phyloP scores from a whole-genome alignment of 352 stramenopile species.

The Bremia lactucae region DNA sequence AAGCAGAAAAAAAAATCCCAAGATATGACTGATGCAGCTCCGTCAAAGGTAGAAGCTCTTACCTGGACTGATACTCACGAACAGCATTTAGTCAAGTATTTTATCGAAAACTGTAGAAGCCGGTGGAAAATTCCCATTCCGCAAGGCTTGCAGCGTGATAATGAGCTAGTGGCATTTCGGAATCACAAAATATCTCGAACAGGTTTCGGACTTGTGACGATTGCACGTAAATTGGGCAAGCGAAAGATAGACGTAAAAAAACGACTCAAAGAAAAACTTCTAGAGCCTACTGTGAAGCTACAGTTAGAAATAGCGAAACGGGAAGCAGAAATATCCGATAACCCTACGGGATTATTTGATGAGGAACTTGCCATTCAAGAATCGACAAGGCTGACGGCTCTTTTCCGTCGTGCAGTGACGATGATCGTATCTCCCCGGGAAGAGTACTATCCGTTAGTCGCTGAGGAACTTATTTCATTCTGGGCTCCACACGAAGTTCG shows the following conservation, averaged over 20 bases:
- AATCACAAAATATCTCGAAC: constrained; percentile 44
- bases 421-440: constrained; percentile 61
- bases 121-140: constrained; percentile 55
- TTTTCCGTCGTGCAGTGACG: constrained; percentile 73
- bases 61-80: constrained; percentile 51
- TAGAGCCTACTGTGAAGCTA: constrained; percentile 46
- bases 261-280: constrained; percentile 53
- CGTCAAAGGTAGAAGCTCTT: constrained; percentile 11
- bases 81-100: constrained; percentile 45
- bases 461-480: constrained; percentile 74
- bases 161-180: constrained; percentile 51
- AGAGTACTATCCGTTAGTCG: constrained; percentile 70
- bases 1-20: constrained; percentile 10
- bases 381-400: constrained; percentile 46
- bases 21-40: constrained; percentile 5
- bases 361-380: constrained; percentile 53
- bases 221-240: constrained; percentile 53
- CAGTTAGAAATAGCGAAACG: constrained; percentile 48
- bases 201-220: constrained; percentile 50
- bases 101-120: constrained; percentile 55
- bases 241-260: constrained; percentile 75
- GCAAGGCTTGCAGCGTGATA: constrained; percentile 42
- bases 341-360: constrained; percentile 43
- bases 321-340: constrained; percentile 29
- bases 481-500: constrained; percentile 65